These are phyloP conservation scores for Penicillium alfredii DNA, from an alignment of 495 filamentous ascomycete species.

Conservation along the genomic window DNA sequence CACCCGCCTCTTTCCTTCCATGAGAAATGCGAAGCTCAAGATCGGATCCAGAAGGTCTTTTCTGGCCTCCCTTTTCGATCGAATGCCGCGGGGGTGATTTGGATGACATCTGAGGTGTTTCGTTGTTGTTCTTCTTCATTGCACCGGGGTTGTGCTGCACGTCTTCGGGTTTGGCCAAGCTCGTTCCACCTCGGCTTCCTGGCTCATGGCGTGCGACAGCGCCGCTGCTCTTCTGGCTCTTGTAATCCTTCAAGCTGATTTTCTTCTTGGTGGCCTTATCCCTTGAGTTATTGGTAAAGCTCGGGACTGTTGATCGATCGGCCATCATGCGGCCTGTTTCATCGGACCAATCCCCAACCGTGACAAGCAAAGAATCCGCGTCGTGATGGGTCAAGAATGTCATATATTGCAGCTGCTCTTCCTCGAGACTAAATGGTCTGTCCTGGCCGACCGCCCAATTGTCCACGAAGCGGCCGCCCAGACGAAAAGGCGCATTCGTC, in stretches of 20 bases:
- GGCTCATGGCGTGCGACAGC: slow-evolving; percentile 12
- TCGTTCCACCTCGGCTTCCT: slow-evolving; percentile 13
- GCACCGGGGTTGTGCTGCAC: slow-evolving; percentile 16
- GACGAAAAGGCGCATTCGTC: slow-evolving; percentile 38
- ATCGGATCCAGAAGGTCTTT: slow-evolving; percentile 28
- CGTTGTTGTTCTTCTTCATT: slow-evolving; percentile 13
- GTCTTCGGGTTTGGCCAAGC: slow-evolving; percentile 13
- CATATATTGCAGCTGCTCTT: slow-evolving; percentile 50
- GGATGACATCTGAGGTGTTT: slow-evolving; percentile 1
- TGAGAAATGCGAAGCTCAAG: slow-evolving; percentile 13
- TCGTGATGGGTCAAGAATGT: slow-evolving; percentile 47
- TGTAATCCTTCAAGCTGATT: slow-evolving; percentile 48
- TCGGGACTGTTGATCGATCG: slow-evolving; percentile 32
- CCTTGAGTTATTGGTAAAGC: slow-evolving; percentile 23
- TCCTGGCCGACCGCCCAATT: slow-evolving; percentile 48
- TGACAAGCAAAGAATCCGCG: slow-evolving; percentile 40
- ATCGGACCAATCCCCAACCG: slow-evolving; percentile 50
- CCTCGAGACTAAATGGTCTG: slow-evolving; percentile 41
- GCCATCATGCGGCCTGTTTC: slow-evolving; percentile 43
- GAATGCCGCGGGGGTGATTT: slow-evolving; percentile 15
- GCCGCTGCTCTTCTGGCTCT: slow-evolving; percentile 36
- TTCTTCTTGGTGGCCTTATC: slow-evolving; percentile 38
- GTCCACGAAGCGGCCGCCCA: slow-evolving; percentile 32
- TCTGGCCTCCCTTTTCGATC: slow-evolving; percentile 21
- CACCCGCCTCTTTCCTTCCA: slow-evolving; percentile 13